These are phyloP conservation scores for Lachancea dasiensis DNA, from an alignment of 805 yeast genomes.

Conservation along the genomic window DNA sequence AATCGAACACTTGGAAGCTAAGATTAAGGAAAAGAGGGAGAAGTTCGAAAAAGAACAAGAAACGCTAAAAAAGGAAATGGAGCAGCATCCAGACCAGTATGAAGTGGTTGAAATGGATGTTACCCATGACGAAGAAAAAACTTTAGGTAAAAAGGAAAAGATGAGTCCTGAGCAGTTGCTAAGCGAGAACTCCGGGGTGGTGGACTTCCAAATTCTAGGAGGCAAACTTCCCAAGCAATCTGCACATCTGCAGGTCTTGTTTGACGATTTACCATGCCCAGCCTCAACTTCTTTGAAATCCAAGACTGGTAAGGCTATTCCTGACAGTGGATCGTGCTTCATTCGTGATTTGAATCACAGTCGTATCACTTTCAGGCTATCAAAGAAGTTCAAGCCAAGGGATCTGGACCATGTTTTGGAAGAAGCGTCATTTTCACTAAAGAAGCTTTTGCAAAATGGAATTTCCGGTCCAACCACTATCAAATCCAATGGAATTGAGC, in stretches of 20 bases:
- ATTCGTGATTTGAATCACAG: slow-evolving; percentile 68
- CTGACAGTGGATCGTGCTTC: slow-evolving; percentile 53
- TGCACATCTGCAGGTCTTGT: slow-evolving; percentile 48
- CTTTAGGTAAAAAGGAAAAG: slow-evolving; percentile 35
- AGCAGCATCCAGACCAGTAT: slow-evolving; percentile 53
- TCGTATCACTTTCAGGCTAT: slow-evolving; percentile 47
- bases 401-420: slow-evolving; percentile 44
- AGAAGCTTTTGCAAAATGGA: slow-evolving; percentile 48
- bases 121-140: slow-evolving; percentile 30
- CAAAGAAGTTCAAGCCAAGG: slow-evolving; percentile 45
- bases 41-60: slow-evolving; percentile 41
- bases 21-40: slow-evolving; percentile 34
- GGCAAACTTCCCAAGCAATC: slow-evolving; percentile 48
- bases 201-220: slow-evolving; percentile 46
- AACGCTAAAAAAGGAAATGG: slow-evolving; percentile 44
- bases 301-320: slow-evolving; percentile 39
- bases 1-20: slow-evolving; percentile 38
- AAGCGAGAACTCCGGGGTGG: slow-evolving; percentile 50
- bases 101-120: slow-evolving; percentile 55
- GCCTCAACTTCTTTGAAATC: slow-evolving; percentile 47
- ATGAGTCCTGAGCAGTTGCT: slow-evolving; percentile 49
- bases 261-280: slow-evolving; percentile 63
- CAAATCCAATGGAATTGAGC: slow-evolving; percentile 36
- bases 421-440: slow-evolving; percentile 45
- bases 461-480: slow-evolving; percentile 43